These are phyloP conservation scores for Aspergillus novoparasiticus DNA, from an alignment of 2,329 filamentous ascomycete genomes.

Conservation along the genomic window DNA sequence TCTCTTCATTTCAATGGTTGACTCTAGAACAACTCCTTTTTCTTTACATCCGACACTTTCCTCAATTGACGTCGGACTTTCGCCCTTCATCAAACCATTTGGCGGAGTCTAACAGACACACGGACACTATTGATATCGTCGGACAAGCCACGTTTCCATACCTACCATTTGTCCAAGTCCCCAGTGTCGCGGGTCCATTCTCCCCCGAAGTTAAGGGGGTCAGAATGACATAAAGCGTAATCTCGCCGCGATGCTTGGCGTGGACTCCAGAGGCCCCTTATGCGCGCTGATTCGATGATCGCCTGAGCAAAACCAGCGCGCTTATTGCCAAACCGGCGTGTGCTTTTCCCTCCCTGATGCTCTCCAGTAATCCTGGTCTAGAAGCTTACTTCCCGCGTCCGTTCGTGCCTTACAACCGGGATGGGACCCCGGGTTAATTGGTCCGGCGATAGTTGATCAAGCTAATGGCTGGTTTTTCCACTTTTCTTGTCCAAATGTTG, in stretches of 20 bases:
- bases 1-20: conserved; percentile 1
- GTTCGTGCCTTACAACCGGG: conserved; percentile 10
- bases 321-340: conserved; percentile 31
- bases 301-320: conserved; percentile 24
- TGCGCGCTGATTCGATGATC: conserved; percentile 33
- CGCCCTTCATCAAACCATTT: neutral
- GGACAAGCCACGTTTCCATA: conserved; percentile 12
- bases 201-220: conserved; percentile 8
- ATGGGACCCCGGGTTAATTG: conserved; percentile 11
- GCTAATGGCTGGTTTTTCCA: conserved; percentile 10
- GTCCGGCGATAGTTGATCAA: conserved; percentile 11
- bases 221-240: conserved; percentile 23
- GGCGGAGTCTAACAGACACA: neutral
- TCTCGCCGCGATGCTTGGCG: conserved; percentile 27
- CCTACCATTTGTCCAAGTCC: conserved; percentile 6
- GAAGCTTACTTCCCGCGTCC: conserved; percentile 4
- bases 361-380: conserved; percentile 20
- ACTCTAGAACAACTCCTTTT: neutral
- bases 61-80: neutral
- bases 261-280: conserved; percentile 24
- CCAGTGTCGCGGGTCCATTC: conserved; percentile 21
- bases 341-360: conserved; percentile 14
- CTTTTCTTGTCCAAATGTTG: conserved; percentile 7
- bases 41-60: neutral
- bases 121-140: conserved; percentile 6